A percentile compares a stretch with the other conserved stretches of the same genome.
Evolutionary conservation across 176 grass and related monocot species (phyloP).

Genomic region (Luzula sylvatica): DNA sequence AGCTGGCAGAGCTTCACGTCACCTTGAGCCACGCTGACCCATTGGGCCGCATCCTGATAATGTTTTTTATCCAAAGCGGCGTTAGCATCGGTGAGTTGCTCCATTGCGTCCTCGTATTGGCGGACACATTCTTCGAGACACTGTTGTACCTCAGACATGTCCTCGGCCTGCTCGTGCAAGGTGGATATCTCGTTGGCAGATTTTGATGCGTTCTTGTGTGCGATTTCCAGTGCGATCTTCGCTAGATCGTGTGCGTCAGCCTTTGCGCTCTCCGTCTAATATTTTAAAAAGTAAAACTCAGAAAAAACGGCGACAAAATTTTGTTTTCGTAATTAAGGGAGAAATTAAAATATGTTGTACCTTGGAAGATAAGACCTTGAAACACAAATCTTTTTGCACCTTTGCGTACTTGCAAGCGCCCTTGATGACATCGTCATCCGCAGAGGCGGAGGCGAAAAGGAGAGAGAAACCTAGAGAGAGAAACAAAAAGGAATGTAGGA

Average conservation of each 20-base stretch:
- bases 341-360: neutral
- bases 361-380: conserved; percentile 34
- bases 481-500: neutral
- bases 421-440: conserved; percentile 12
- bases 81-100: conserved; percentile 47
- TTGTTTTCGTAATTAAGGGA: too few relatives aligned
- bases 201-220: conserved; percentile 39
- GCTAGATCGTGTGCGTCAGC: conserved; percentile 29
- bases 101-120: conserved; percentile 54
- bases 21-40: conserved; percentile 32
- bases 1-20: conserved; percentile 51
- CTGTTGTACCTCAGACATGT: conserved; percentile 42
- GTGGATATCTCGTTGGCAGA: conserved; percentile 26
- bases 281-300: neutral
- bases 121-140: conserved; percentile 44
- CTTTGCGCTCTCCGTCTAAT: conserved; percentile 14
- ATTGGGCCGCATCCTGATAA: conserved; percentile 30
- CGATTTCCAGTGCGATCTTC: conserved; percentile 25
- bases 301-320: too few relatives aligned
- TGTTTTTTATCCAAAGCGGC: conserved; percentile 29
- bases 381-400: conserved; percentile 38
- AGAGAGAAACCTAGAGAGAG: conserved; percentile 30
- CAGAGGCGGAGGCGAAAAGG: conserved; percentile 15
- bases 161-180: conserved; percentile 21
- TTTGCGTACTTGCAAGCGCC: conserved; percentile 47